Conservation (phyloP, 768 basidiomycete genomes). For the Ephemerocybe angulata region DNA sequence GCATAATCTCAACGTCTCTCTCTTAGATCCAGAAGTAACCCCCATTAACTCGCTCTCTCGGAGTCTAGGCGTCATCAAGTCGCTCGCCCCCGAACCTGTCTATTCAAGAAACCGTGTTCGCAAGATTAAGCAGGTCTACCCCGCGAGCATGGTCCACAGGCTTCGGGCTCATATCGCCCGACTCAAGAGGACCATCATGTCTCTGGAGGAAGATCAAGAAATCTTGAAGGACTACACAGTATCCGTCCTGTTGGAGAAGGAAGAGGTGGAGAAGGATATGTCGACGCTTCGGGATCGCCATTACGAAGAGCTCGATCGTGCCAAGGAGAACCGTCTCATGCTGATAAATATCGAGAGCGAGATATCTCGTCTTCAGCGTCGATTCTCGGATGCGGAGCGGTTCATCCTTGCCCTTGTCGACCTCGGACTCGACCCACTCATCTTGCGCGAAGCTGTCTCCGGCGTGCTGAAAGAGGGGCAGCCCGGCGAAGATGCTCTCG, state of each 20-base stretch:
- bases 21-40: background rate
- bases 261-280: constrained; percentile 25
- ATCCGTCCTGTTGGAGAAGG: constrained; percentile 12
- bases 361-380: background rate
- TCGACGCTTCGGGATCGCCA: constrained; percentile 23
- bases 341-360: background rate
- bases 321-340: constrained; percentile 22
- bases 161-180: constrained; percentile 16
- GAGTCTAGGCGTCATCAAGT: background rate
- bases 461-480: constrained; percentile 25
- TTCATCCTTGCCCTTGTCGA: constrained; percentile 37
- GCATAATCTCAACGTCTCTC: too few relatives aligned
- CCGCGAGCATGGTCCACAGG: background rate
- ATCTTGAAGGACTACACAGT: constrained; percentile 22
- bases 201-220: constrained; percentile 27
- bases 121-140: background rate
- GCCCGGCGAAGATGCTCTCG: constrained; percentile 38
- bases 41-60: background rate
- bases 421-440: constrained; percentile 30
- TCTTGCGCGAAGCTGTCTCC: constrained; percentile 27
- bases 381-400: constrained; percentile 8
- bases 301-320: constrained; percentile 11
- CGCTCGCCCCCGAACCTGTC: background rate
- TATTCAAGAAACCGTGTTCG: background rate
- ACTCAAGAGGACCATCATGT: constrained; percentile 13